These are phyloP conservation scores for Apiotrichum sp. DNA, from an alignment of 1,284 basidiomycete genomes.

Conservation along the genomic window DNA sequence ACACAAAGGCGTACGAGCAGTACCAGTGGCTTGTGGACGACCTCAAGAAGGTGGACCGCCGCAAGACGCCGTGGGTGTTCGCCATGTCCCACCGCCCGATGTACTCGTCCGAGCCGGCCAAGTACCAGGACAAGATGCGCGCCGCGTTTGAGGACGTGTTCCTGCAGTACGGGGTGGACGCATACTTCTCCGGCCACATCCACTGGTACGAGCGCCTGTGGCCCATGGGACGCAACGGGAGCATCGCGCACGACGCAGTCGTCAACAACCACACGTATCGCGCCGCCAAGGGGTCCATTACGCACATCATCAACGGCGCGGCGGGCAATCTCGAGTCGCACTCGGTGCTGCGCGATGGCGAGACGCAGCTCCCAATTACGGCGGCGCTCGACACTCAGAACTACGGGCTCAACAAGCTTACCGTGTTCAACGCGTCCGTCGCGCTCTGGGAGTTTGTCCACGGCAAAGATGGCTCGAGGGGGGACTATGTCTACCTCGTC, in stretches of 20 bases:
- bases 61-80: conserved; percentile 44
- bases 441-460: conserved; percentile 23
- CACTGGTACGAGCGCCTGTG: conserved; percentile 43
- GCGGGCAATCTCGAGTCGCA: conserved; percentile 43
- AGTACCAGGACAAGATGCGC: conserved; percentile 31
- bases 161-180: conserved; percentile 42
- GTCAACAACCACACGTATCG: conserved; percentile 35
- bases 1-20: conserved; percentile 24
- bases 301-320: conserved; percentile 36
- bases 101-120: conserved; percentile 25
- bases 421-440: conserved; percentile 33
- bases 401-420: conserved; percentile 33
- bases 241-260: conserved; percentile 23
- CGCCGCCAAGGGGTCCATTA: conserved; percentile 10
- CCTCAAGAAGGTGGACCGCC: conserved; percentile 38
- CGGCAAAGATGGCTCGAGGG: conserved; percentile 20
- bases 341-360: conserved; percentile 16
- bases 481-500: conserved; percentile 21
- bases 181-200: conserved; percentile 40
- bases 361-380: conserved; percentile 17
- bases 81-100: conserved; percentile 37
- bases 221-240: conserved; percentile 32
- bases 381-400: conserved; percentile 27
- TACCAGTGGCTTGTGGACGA: conserved; percentile 27
- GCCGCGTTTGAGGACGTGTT: conserved; percentile 40